Evolutionary conservation across 306 rosid genomes (phyloP).

Genomic region (Neltuma alba): DNA sequence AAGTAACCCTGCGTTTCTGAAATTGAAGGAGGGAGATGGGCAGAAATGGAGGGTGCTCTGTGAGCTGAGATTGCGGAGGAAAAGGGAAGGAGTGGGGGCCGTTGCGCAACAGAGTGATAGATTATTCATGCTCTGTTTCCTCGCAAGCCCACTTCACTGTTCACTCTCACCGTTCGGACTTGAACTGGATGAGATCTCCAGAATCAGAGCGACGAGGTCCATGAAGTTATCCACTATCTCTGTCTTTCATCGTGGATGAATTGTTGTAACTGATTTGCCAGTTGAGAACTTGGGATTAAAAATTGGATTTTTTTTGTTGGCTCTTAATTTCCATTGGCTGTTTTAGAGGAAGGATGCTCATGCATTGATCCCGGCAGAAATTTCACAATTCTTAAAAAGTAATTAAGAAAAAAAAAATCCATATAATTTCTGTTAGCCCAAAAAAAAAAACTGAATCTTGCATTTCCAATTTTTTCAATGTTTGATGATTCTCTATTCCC

Average conservation of each 20-base stretch:
- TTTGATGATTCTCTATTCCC: too few relatives aligned
- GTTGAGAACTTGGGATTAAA: not conserved
- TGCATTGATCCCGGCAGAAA: not conserved
- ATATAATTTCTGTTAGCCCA: too few relatives aligned
- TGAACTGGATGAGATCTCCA: not conserved
- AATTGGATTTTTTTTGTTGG: not conserved
- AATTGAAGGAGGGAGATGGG: not conserved
- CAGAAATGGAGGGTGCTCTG: not conserved
- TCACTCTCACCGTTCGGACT: not conserved
- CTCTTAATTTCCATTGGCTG: not conserved
- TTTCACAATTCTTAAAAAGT: too few relatives aligned
- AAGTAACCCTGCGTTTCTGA: conserved; percentile 2
- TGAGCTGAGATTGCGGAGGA: conserved; percentile 1
- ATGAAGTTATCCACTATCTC: not conserved
- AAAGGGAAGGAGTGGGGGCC: not conserved
- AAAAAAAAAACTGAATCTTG: too few relatives aligned
- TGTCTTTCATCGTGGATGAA: not conserved
- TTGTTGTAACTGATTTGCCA: not conserved
- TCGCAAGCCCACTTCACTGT: not conserved
- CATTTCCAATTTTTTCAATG: too few relatives aligned
- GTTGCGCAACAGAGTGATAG: conserved; percentile 32
- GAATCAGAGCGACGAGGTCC: not conserved
- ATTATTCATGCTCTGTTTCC: conserved; percentile 29
- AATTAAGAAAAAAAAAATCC: too few relatives aligned
- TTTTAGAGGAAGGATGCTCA: too few relatives aligned